Percentiles rank a stretch among this genome's conserved stretches.
phyloP scores from a whole-genome alignment of 169 alveolate genomes.

The Plasmodium cynomolgi region DNA sequence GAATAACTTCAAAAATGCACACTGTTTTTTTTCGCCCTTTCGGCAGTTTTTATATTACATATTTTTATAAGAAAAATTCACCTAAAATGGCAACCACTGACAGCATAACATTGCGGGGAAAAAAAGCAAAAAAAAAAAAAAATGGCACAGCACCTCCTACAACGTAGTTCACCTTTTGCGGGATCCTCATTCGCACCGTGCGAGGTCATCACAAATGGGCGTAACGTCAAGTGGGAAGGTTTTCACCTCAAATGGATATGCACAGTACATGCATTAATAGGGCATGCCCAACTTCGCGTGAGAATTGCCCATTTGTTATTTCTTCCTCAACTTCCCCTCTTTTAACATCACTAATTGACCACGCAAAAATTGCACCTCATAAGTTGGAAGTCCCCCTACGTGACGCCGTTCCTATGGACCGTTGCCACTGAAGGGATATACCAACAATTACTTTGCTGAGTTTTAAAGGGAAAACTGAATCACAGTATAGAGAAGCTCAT shows the following conservation, averaged over 20 bases:
- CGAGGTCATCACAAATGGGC: background rate
- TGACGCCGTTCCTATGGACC: background rate
- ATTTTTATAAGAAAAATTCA: background rate
- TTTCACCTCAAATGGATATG: background rate
- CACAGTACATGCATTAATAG: background rate
- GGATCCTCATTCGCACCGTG: background rate
- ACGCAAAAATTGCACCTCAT: background rate
- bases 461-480: background rate
- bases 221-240: background rate
- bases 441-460: background rate
- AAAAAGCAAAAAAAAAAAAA: background rate
- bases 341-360: background rate
- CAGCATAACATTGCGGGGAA: background rate
- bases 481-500: background rate
- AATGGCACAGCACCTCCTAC: background rate
- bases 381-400: background rate
- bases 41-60: background rate
- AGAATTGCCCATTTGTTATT: background rate
- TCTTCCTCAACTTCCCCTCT: background rate
- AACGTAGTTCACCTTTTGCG: conserved; percentile 1
- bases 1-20: background rate
- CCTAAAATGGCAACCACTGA: background rate
- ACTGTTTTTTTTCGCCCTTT: background rate
- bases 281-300: background rate
- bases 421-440: background rate